phyloP scores from a whole-genome alignment of 352 stramenopile genomes.

The Phytophthora pisi region DNA sequence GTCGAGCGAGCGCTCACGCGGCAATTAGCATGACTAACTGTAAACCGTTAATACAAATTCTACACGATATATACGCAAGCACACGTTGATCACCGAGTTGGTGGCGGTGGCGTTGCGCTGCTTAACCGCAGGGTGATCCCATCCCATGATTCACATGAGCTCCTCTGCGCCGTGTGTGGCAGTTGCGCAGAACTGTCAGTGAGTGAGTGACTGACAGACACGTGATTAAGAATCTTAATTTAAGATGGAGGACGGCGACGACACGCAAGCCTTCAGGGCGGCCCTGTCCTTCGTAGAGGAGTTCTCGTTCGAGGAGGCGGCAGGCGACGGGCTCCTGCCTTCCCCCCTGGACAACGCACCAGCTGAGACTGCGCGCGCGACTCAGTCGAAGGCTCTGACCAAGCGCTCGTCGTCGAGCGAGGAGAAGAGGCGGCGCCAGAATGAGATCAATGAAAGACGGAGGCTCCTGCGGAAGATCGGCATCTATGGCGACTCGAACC shows the following conservation, averaged over 20 bases:
- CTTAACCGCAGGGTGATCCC: not conserved
- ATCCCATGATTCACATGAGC: not conserved
- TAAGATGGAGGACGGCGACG: slow-evolving; percentile 9
- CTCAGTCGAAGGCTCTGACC: not conserved
- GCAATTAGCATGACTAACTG: slow-evolving; percentile 1
- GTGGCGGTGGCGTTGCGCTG: not conserved
- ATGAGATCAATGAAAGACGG: slow-evolving; percentile 28
- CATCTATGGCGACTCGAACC: slow-evolving; percentile 31
- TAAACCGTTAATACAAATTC: too few species aligned
- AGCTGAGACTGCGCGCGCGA: too few species aligned
- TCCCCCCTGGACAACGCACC: too few species aligned
- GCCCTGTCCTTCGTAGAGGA: slow-evolving; percentile 32
- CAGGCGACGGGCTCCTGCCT: too few species aligned
- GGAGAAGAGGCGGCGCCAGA: slow-evolving; percentile 6
- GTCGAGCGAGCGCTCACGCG: slow-evolving; percentile 7
- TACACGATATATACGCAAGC: not conserved
- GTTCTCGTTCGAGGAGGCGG: slow-evolving; percentile 13
- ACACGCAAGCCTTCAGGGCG: slow-evolving; percentile 18
- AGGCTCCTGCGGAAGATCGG: slow-evolving; percentile 32
- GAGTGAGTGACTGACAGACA: not conserved
- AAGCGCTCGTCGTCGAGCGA: not conserved
- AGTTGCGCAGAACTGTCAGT: not conserved
- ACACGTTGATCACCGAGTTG: not conserved
- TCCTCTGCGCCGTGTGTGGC: not conserved
- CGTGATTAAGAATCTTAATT: too few species aligned